Evolutionary conservation across 805 yeast genomes (phyloP).

Genomic region (Candida tallmaniae): DNA sequence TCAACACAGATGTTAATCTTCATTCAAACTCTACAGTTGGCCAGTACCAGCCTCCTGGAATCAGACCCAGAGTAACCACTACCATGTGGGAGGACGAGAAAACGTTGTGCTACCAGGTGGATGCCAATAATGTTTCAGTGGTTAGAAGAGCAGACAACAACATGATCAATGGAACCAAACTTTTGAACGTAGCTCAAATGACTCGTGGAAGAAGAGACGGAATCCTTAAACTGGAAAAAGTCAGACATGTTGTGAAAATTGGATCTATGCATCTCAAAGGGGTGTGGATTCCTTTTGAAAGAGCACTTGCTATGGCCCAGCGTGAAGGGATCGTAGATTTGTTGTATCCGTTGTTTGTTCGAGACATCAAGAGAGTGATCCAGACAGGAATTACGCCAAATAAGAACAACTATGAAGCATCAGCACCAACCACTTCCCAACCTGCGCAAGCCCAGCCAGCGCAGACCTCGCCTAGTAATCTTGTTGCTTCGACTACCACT

Average conservation of each 20-base stretch:
- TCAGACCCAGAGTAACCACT: constrained; percentile 66
- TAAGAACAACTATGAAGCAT: constrained; percentile 11
- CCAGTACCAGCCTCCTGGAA: constrained; percentile 43
- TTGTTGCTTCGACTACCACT: neutral
- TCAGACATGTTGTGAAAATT: constrained; percentile 75
- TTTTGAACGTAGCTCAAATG: constrained; percentile 80
- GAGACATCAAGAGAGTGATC: constrained; percentile 60
- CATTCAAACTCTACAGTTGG: constrained; percentile 29
- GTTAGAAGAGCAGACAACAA: constrained; percentile 82
- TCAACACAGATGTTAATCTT: constrained; percentile 2
- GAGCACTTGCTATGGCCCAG: constrained; percentile 79
- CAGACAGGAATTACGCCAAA: constrained; percentile 43
- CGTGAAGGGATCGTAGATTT: constrained; percentile 68
- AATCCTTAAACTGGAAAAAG: constrained; percentile 69
- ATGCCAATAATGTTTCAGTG: constrained; percentile 74
- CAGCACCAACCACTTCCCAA: no score
- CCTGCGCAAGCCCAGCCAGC: no score
- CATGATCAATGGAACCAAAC: constrained; percentile 82
- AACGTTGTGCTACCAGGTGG: constrained; percentile 80
- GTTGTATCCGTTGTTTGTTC: constrained; percentile 65
- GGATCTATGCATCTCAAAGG: constrained; percentile 89
- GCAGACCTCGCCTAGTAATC: no score
- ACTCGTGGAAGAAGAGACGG: constrained; percentile 87
- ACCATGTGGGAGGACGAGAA: constrained; percentile 92
- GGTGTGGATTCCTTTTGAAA: constrained; percentile 84